Evolutionary conservation across 805 yeast genomes (phyloP).

Genomic region (Myxozyma neglecta): DNA sequence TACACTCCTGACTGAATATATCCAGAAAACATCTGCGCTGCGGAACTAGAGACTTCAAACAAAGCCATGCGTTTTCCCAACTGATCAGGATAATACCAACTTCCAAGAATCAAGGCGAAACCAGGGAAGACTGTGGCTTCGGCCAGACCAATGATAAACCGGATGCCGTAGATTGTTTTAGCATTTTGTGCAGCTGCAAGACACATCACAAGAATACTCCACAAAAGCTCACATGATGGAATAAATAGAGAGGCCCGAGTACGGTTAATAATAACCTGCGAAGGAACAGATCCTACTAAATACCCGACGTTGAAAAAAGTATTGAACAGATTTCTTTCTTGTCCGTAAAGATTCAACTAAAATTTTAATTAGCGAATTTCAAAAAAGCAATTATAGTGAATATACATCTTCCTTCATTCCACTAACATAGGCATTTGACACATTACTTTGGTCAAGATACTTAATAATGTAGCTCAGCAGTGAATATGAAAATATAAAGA

Average conservation of each 20-base stretch:
- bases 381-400: neutral
- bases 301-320: slow-evolving; percentile 60
- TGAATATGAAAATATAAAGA: slow-evolving; percentile 55
- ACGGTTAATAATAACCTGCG: slow-evolving; percentile 56
- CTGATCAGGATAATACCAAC: slow-evolving; percentile 59
- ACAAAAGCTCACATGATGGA: slow-evolving; percentile 59
- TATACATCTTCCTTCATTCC: slow-evolving; percentile 53
- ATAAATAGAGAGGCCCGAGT: slow-evolving; percentile 55
- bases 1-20: slow-evolving; percentile 60
- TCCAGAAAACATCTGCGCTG: slow-evolving; percentile 64
- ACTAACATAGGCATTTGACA: slow-evolving; percentile 64
- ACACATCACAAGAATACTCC: slow-evolving; percentile 66
- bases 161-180: slow-evolving; percentile 51
- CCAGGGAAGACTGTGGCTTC: slow-evolving; percentile 56
- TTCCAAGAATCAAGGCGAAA: slow-evolving; percentile 59
- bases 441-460: slow-evolving; percentile 60
- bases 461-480: slow-evolving; percentile 68
- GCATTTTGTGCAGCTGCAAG: slow-evolving; percentile 48
- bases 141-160: slow-evolving; percentile 68
- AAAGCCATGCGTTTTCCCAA: slow-evolving; percentile 60
- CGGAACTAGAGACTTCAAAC: slow-evolving; percentile 60
- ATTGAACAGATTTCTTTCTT: slow-evolving; percentile 60
- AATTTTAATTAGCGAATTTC: neutral
- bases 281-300: slow-evolving; percentile 62
- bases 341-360: slow-evolving; percentile 57